Evolutionary conservation across 768 basidiomycete genomes (phyloP).

Genomic region (Russula olivacea): DNA sequence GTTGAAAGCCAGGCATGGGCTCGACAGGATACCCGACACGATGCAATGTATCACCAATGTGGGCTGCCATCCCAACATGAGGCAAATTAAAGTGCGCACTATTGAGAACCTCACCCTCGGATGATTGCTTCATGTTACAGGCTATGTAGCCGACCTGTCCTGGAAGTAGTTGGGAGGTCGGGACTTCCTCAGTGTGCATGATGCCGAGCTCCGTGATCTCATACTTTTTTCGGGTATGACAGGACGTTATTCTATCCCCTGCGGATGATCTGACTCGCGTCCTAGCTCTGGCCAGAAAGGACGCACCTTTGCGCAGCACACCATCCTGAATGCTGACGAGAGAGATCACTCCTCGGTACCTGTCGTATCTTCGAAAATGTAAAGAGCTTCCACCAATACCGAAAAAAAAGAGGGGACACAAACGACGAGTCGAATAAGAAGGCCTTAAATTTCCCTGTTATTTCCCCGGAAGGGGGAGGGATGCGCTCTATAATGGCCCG

Average conservation of each 20-base stretch:
- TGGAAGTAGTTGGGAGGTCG: constrained; percentile 57
- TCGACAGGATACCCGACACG: constrained; percentile 66
- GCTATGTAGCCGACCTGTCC: constrained; percentile 87
- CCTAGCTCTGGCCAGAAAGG: not conserved
- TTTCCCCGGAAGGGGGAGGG: constrained; percentile 64
- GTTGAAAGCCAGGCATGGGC: constrained; percentile 86
- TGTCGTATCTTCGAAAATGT: constrained; percentile 64
- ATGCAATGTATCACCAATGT: constrained; percentile 91
- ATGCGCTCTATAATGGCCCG: constrained; percentile 76
- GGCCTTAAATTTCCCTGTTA: constrained; percentile 60
- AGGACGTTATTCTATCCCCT: constrained; percentile 90
- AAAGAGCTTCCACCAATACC: constrained; percentile 17
- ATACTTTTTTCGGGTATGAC: constrained; percentile 80
- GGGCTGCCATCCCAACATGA: constrained; percentile 46
- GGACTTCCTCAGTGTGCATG: constrained; percentile 84
- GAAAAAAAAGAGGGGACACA: constrained; percentile 29
- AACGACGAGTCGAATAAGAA: constrained; percentile 92
- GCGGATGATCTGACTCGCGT: constrained; percentile 2
- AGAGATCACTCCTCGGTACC: constrained; percentile 93
- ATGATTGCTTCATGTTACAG: constrained; percentile 97
- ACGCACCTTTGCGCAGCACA: constrained; percentile 68
- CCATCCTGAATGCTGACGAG: constrained; percentile 80
- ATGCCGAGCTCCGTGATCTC: constrained; percentile 86
- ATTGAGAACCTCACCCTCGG: constrained; percentile 57
- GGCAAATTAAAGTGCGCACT: not conserved